Percentiles rank a stretch among this genome's conserved stretches.
Conservation (phyloP, 768 basidiomycete species). For the Dacryopinax primogenitus region DNA sequence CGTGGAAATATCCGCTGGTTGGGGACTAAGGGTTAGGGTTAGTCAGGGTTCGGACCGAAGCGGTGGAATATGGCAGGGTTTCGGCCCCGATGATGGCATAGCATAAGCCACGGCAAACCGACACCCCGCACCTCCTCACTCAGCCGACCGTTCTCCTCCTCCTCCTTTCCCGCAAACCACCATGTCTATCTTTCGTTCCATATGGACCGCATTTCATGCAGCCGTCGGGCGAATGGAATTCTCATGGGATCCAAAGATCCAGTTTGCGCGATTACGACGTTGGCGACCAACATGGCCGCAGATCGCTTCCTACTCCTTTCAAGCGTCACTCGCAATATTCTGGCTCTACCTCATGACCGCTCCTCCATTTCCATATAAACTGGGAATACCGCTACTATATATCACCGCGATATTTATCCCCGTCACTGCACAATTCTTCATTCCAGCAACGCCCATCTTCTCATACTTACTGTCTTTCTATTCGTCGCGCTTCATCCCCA, state of each 20-base stretch:
- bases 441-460: conserved; percentile 73
- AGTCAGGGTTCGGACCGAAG: too few species aligned
- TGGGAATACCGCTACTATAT: conserved; percentile 64
- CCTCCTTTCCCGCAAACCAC: not conserved
- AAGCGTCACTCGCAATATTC: conserved; percentile 47
- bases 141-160: not conserved
- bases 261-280: not conserved
- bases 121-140: not conserved
- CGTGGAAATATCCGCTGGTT: too few species aligned
- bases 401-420: conserved; percentile 36
- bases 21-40: too few species aligned
- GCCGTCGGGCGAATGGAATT: not conserved
- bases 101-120: too few species aligned
- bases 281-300: not conserved
- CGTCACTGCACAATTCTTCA: conserved; percentile 21
- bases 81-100: too few species aligned
- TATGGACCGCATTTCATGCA: not conserved
- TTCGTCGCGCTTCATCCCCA: conserved; percentile 74
- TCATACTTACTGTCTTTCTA: conserved; percentile 79
- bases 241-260: not conserved
- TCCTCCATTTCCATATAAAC: conserved; percentile 59
- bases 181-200: not conserved
- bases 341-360: conserved; percentile 62
- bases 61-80: too few species aligned
- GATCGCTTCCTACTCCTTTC: conserved; percentile 39